Percentiles rank a stretch among this genome's conserved stretches.
These are phyloP conservation scores for Acanthamoeba castellanii DNA, from an alignment of 208 protist genomes.

Conservation along the genomic window DNA sequence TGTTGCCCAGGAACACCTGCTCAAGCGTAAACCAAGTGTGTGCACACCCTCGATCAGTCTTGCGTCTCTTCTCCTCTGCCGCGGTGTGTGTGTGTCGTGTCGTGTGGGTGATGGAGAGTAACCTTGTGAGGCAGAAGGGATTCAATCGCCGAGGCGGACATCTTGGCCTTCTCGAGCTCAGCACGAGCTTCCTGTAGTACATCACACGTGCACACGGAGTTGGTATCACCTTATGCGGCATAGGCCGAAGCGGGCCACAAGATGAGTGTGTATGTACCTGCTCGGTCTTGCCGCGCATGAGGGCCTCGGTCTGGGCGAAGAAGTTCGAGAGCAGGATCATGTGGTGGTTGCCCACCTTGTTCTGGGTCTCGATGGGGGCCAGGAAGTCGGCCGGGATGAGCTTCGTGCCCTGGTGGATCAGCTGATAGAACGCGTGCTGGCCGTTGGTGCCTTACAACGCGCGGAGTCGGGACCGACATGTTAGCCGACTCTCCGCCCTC, in stretches of 20 bases:
- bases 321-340: constrained; percentile 96
- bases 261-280: constrained; percentile 87
- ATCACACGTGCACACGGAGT: not conserved
- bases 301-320: constrained; percentile 97
- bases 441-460: constrained; percentile 84
- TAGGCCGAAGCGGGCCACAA: no score
- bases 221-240: not conserved
- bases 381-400: constrained; percentile 98
- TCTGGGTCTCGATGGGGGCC: constrained; percentile 93
- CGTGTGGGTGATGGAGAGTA: no score
- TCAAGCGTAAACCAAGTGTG: not conserved
- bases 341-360: constrained; percentile 96
- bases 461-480: not conserved
- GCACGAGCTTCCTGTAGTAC: constrained; percentile 76
- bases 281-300: constrained; percentile 96
- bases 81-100: no score
- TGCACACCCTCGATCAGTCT: no score
- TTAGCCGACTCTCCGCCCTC: not conserved
- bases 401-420: constrained; percentile 97
- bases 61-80: no score
- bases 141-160: constrained; percentile 75
- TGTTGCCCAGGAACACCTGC: constrained; percentile 94
- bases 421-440: constrained; percentile 97
- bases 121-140: constrained; percentile 83
- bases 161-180: constrained; percentile 81